Conservation (phyloP, 2,329 filamentous ascomycete species). For the Neoarthrinium moseri region DNA sequence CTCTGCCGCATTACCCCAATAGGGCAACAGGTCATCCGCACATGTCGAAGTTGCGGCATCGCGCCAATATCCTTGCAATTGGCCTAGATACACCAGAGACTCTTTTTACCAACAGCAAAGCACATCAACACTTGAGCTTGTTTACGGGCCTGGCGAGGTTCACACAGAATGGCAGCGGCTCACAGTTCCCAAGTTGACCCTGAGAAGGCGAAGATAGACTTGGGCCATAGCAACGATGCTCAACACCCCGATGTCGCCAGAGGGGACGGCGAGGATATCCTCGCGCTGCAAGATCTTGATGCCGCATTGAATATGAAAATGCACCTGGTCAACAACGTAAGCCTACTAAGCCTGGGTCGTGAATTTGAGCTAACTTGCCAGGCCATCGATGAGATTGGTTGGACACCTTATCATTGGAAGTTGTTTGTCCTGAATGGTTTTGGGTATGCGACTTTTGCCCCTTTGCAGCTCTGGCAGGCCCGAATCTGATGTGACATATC, state of each 20-base stretch:
- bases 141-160: too few species aligned
- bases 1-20: too few species aligned
- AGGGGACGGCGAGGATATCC: constrained; percentile 44
- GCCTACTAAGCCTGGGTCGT: too few species aligned
- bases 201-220: not conserved
- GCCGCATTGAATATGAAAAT: constrained; percentile 65
- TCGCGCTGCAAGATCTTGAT: constrained; percentile 57
- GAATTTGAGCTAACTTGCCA: constrained; percentile 9
- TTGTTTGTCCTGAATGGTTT: constrained; percentile 62
- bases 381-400: constrained; percentile 33
- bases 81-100: too few species aligned
- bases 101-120: too few species aligned
- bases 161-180: not conserved
- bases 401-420: constrained; percentile 47
- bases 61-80: too few species aligned
- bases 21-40: too few species aligned
- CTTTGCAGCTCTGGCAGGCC: too few species aligned
- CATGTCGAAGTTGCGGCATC: too few species aligned
- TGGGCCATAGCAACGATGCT: not conserved
- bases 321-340: constrained; percentile 66
- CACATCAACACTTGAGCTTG: too few species aligned
- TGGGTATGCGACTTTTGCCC: too few species aligned
- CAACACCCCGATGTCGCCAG: not conserved
- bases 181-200: not conserved
- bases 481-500: not conserved